Base-by-base conservation (phyloP, 2,329 filamentous ascomycete genomes). In the Gaeumannomyces sp. region DNA sequence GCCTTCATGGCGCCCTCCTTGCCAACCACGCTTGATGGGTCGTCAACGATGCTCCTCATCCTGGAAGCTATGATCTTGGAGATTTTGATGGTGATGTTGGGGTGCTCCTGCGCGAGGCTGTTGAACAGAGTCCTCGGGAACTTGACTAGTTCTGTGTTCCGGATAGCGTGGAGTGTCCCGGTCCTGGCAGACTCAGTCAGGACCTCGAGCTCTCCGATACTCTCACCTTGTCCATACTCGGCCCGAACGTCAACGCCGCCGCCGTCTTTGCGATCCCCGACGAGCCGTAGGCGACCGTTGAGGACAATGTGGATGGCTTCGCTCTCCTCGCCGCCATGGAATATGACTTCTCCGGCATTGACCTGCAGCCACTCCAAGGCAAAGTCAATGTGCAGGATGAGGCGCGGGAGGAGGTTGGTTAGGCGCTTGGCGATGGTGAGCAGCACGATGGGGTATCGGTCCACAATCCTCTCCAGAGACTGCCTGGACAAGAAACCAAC, bases 301-400 rank as follows among this genome's bases (percentile, higher is more conserved):
- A 99, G 83, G 1, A 99, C 95, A 67, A 99, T 93, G 72, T 98
- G 99, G 57, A 99, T 99, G 1, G 96, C 94, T 75, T 99, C 95
- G 71, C 95, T 99, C 69, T 98, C 95, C 69, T 99, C 93, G 2
- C 89, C 89, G 75, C 96, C 91, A 69, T 96, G 92, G 74, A 96
- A 97, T 50, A 99, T 91, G 13, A 97, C 91, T 73, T 99, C 93
- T 0, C 95, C 93, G 4, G 95, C 92, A 76, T 92, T 93, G 67
- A 99, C 93, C 73, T 99, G 96, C 3, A 97, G 89, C 95, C 96
- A 99, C 79, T 99, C 96, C 25, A 99, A 82, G 4, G 95, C 95
- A 77, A 99, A 99, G 76, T 99, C 95, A 68, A 99, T 98, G 72
- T 99, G 95, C 22, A 97, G 81, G 67, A 99, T 93, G 64, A 99